phyloP scores from a whole-genome alignment of 768 basidiomycete genomes.

The Podaxis carcinomalis region DNA sequence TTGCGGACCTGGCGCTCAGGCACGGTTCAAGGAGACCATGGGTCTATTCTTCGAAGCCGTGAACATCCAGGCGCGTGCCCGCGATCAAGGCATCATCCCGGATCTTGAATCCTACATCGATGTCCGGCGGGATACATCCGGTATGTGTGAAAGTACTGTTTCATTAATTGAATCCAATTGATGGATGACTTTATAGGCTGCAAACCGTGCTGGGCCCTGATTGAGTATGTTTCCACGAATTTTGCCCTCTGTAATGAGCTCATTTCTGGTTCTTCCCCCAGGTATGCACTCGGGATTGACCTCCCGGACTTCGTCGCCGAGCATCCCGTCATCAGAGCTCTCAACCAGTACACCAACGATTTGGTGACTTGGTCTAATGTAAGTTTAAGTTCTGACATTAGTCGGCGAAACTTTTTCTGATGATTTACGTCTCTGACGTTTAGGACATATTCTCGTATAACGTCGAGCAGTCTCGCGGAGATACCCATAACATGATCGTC shows the following conservation, averaged over 20 bases:
- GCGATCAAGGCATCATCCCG: constrained; percentile 48
- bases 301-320: constrained; percentile 69
- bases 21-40: constrained; percentile 68
- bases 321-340: constrained; percentile 53
- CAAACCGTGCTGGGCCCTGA: constrained; percentile 72
- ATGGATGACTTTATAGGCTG: constrained; percentile 34
- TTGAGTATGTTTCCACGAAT: constrained; percentile 41
- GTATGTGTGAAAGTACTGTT: constrained; percentile 23
- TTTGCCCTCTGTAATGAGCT: background rate
- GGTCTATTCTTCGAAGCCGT: constrained; percentile 68
- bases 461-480: constrained; percentile 64
- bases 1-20: constrained; percentile 53
- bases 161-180: background rate
- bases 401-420: background rate
- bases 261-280: constrained; percentile 15
- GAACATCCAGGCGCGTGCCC: constrained; percentile 56
- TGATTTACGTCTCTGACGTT: constrained; percentile 4
- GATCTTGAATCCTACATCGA: constrained; percentile 74
- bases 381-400: constrained; percentile 19
- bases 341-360: constrained; percentile 71
- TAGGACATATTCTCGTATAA: constrained; percentile 79
- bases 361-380: constrained; percentile 85
- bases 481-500: constrained; percentile 71
- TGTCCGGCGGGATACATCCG: constrained; percentile 70
- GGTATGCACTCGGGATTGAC: constrained; percentile 63